phyloP scores from a whole-genome alignment of 2,329 filamentous ascomycete species.

The Fusarium duplospermum region DNA sequence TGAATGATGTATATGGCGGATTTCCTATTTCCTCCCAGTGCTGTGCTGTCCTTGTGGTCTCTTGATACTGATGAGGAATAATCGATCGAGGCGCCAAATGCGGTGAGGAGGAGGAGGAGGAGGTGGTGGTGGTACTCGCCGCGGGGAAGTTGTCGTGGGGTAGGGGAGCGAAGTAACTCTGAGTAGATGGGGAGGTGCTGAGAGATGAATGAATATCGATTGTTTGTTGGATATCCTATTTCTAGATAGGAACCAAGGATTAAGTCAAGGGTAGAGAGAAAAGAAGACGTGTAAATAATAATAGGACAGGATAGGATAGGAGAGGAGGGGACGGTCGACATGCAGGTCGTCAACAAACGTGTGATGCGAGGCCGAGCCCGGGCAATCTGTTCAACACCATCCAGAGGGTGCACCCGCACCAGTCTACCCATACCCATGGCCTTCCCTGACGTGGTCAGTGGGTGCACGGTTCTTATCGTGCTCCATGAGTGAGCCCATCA shows the following conservation, averaged over 20 bases:
- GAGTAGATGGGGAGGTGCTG: conserved; percentile 9
- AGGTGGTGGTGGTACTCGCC: not conserved
- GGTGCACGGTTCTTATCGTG: conserved; percentile 45
- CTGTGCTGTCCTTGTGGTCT: not conserved
- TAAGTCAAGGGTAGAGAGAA: conserved; percentile 21
- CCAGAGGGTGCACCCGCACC: conserved; percentile 40
- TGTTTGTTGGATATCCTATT: conserved; percentile 12
- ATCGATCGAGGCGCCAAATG: conserved; percentile 32
- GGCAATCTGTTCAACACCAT: conserved; percentile 46
- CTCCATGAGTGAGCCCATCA: conserved; percentile 44
- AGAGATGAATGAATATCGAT: conserved; percentile 10
- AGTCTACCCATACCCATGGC: conserved; percentile 44
- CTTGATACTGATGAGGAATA: conserved; percentile 9
- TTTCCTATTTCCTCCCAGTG: not conserved
- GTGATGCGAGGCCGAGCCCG: conserved; percentile 44
- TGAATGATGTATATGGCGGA: conserved; percentile 11
- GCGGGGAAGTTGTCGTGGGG: conserved; percentile 21
- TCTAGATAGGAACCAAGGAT: conserved; percentile 18
- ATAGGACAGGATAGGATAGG: conserved; percentile 28
- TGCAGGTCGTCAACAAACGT: conserved; percentile 42
- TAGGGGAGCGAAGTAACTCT: not conserved
- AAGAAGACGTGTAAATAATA: conserved; percentile 34
- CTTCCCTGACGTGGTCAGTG: conserved; percentile 46
- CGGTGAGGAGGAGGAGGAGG: conserved; percentile 29
- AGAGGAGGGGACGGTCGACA: conserved; percentile 37